These are phyloP conservation scores for Neopestalotiopsis sp. DNA, from an alignment of 2,329 filamentous ascomycete genomes.

Conservation along the genomic window DNA sequence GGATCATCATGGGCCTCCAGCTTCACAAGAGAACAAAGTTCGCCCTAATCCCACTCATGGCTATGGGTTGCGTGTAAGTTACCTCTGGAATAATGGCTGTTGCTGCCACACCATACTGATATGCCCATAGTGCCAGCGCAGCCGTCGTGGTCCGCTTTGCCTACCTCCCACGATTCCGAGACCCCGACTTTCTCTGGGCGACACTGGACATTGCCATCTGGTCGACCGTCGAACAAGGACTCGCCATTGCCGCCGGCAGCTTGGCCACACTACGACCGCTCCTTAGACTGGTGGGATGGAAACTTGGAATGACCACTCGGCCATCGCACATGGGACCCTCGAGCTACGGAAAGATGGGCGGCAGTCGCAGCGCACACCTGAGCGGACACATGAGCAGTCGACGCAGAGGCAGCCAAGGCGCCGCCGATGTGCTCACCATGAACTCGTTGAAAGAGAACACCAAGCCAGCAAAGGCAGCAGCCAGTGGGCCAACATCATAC, in stretches of 20 bases:
- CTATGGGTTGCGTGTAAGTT: slow-evolving; percentile 48
- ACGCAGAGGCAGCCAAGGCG: slow-evolving; percentile 5
- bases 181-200: slow-evolving; percentile 49
- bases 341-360: slow-evolving; percentile 13
- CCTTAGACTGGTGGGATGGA: slow-evolving; percentile 6
- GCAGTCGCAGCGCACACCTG: not conserved
- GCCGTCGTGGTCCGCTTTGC: slow-evolving; percentile 47
- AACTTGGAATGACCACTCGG: slow-evolving; percentile 4
- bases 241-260: slow-evolving; percentile 52
- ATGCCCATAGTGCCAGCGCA: slow-evolving; percentile 38
- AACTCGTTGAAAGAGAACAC: not conserved
- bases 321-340: not conserved
- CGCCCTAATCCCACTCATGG: slow-evolving; percentile 50
- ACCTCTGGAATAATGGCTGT: not conserved
- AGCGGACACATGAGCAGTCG: slow-evolving; percentile 7
- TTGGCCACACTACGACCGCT: slow-evolving; percentile 53
- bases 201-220: slow-evolving; percentile 52
- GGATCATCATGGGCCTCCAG: slow-evolving; percentile 51
- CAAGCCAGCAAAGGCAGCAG: not conserved
- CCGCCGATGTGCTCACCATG: slow-evolving; percentile 4
- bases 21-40: slow-evolving; percentile 52
- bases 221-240: slow-evolving; percentile 51
- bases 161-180: slow-evolving; percentile 42
- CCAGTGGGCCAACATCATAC: not conserved
- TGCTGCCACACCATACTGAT: not conserved